phyloP scores from a whole-genome alignment of 768 basidiomycete species.

The Russula sp. region DNA sequence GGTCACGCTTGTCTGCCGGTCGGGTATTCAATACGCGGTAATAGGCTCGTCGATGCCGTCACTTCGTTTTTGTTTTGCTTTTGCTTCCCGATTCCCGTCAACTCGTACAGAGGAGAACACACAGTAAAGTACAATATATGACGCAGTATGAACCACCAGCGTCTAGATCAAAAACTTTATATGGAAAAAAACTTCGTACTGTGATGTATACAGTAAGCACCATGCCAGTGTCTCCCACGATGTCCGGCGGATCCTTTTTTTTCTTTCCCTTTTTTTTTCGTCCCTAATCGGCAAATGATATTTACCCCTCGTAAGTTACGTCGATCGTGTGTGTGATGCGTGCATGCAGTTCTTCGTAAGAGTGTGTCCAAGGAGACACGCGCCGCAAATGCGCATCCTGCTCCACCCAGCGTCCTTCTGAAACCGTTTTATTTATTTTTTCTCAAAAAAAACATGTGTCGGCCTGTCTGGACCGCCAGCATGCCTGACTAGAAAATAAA shows the following conservation, averaged over 20 bases:
- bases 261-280: neutral
- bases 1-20: neutral
- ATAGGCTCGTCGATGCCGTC: constrained; percentile 10
- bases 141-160: neutral
- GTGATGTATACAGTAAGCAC: neutral
- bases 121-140: neutral
- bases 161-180: neutral
- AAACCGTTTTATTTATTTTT: neutral
- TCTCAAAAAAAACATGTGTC: neutral
- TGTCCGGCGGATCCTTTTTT: neutral
- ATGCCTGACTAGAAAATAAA: neutral
- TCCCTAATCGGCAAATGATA: constrained; percentile 4
- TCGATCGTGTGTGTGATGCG: neutral
- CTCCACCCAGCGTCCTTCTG: neutral
- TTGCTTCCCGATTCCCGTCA: constrained; percentile 21
- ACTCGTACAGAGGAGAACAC: neutral
- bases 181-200: neutral
- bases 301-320: neutral
- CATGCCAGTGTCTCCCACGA: neutral
- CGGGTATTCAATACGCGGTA: too few relatives aligned
- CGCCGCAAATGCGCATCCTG: constrained; percentile 12
- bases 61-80: neutral
- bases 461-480: neutral
- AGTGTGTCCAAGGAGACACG: neutral
- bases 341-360: neutral